Evolutionary conservation across 768 basidiomycete genomes (phyloP).

Genomic region (Leccinum rimulosum): DNA sequence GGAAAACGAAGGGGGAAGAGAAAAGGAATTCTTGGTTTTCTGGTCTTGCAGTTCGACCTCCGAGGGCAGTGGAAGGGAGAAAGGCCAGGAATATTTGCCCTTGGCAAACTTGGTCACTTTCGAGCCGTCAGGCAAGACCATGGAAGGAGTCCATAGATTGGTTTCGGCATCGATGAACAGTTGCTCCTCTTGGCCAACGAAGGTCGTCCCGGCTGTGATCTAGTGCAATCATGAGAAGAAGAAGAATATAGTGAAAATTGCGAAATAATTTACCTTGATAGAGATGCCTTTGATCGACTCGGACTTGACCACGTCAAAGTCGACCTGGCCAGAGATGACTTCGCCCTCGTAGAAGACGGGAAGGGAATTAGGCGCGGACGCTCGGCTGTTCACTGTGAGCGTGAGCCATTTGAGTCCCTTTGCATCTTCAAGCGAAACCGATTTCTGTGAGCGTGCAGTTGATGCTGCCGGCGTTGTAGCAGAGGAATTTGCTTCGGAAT

Average conservation of each 20-base stretch:
- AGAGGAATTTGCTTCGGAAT: constrained; percentile 10
- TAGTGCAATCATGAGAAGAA: neutral
- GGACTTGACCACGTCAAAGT: constrained; percentile 48
- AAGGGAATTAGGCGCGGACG: constrained; percentile 34
- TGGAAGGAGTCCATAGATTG: constrained; percentile 40
- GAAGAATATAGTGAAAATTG: neutral
- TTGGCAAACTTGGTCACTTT: constrained; percentile 36
- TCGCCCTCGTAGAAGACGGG: constrained; percentile 51
- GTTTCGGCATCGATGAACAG: constrained; percentile 44
- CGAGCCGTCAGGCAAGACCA: constrained; percentile 22
- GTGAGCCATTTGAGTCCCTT: constrained; percentile 46
- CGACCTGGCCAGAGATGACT: constrained; percentile 47
- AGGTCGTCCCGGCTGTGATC: constrained; percentile 48
- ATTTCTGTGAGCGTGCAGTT: constrained; percentile 32
- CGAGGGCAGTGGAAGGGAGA: constrained; percentile 44
- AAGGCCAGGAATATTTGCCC: constrained; percentile 49
- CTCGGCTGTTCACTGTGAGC: constrained; percentile 44
- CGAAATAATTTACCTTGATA: constrained; percentile 38
- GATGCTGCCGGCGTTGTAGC: neutral
- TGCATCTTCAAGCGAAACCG: constrained; percentile 41
- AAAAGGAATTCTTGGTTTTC: constrained; percentile 35
- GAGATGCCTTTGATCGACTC: constrained; percentile 49
- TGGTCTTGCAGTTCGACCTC: constrained; percentile 41
- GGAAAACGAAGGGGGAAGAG: constrained; percentile 52
- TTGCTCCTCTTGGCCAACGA: constrained; percentile 55